These are phyloP conservation scores for Metrosideros polymorpha DNA, from an alignment of 441 rosid genomes.

Conservation along the genomic window DNA sequence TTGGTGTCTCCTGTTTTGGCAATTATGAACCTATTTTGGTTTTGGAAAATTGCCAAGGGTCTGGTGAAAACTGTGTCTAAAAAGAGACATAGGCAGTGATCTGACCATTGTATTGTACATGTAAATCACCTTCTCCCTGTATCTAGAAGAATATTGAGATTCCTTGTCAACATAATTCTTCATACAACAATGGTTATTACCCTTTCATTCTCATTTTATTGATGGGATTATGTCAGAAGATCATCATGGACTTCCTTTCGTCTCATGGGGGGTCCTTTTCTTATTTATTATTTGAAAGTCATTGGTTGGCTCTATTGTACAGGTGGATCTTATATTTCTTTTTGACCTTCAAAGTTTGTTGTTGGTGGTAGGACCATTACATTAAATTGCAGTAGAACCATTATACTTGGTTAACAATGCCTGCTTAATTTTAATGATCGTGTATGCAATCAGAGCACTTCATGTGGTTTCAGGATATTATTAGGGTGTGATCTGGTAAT, in stretches of 20 bases:
- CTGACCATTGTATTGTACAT: neutral
- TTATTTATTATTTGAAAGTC: neutral
- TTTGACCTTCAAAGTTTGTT: neutral
- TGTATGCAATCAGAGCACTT: neutral
- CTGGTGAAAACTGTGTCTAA: slow-evolving; percentile 57
- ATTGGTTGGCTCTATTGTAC: neutral
- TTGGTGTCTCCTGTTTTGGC: slow-evolving; percentile 32
- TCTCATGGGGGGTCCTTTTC: neutral
- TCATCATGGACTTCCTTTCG: neutral
- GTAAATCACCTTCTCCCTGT: neutral
- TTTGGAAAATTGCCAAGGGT: slow-evolving; percentile 70
- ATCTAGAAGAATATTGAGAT: neutral
- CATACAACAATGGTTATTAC: neutral
- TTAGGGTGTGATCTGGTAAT: neutral
- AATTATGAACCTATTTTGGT: slow-evolving; percentile 59
- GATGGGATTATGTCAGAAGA: neutral
- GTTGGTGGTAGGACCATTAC: neutral
- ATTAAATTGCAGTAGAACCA: neutral
- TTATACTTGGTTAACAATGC: neutral
- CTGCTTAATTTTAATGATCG: neutral
- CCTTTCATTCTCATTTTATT: neutral
- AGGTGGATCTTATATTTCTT: neutral
- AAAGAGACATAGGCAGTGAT: slow-evolving; percentile 37
- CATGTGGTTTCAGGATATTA: neutral
- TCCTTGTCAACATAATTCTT: neutral